Conservation (phyloP, 805 yeast species). For the Candida boleticola region DNA sequence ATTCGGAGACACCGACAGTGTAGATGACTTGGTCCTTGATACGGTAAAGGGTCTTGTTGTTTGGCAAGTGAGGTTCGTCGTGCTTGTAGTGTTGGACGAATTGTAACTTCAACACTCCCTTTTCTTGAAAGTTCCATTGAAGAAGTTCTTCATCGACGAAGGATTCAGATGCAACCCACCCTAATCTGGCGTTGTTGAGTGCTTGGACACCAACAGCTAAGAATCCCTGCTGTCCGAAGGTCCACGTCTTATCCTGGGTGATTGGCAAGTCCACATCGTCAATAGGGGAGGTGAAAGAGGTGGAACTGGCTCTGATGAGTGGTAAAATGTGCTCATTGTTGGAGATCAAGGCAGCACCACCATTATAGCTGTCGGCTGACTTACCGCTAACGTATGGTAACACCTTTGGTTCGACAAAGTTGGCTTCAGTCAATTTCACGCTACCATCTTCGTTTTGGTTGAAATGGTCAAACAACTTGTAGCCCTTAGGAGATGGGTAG, state of each 20-base stretch:
- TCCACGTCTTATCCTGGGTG: slow-evolving; percentile 59
- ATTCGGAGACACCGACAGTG: slow-evolving; percentile 48
- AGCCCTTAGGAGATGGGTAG: slow-evolving; percentile 75
- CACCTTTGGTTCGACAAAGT: slow-evolving; percentile 24
- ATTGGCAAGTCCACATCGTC: slow-evolving; percentile 43
- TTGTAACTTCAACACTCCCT: slow-evolving; percentile 57
- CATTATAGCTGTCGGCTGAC: slow-evolving; percentile 27
- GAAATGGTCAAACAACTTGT: slow-evolving; percentile 66
- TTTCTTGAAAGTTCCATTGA: slow-evolving; percentile 74
- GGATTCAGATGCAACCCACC: slow-evolving; percentile 75
- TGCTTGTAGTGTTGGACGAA: slow-evolving; percentile 55
- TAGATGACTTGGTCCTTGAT: slow-evolving; percentile 69
- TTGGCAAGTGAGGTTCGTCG: slow-evolving; percentile 40
- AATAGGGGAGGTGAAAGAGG: slow-evolving; percentile 54
- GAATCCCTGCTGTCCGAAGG: slow-evolving; percentile 75
- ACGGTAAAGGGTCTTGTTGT: slow-evolving; percentile 51
- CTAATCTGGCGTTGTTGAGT: slow-evolving; percentile 69
- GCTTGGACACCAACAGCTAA: slow-evolving; percentile 79
- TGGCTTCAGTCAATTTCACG: slow-evolving; percentile 29
- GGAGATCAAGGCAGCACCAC: slow-evolving; percentile 68
- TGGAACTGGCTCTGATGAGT: slow-evolving; percentile 59
- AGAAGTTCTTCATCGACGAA: slow-evolving; percentile 40
- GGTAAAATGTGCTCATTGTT: slow-evolving; percentile 74
- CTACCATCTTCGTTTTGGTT: slow-evolving; percentile 19
- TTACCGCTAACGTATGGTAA: slow-evolving; percentile 10